Conservation (phyloP, 371 early-diverging fungal genomes). For the Sanchytrium tribonematis region DNA sequence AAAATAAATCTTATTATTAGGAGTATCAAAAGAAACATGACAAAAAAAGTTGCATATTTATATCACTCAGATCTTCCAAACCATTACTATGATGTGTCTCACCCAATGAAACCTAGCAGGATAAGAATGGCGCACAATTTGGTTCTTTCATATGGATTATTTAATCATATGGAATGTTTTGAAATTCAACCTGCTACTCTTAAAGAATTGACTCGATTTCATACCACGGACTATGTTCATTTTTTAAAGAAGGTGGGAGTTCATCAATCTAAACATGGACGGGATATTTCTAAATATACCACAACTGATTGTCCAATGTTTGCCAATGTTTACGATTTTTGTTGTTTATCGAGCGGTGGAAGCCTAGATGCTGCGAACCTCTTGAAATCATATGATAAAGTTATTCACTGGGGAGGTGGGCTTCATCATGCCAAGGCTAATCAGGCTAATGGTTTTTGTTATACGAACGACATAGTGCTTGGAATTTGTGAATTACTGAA, state of each 20-base stretch:
- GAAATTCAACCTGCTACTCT: slow-evolving; percentile 37
- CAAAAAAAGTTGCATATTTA: not conserved
- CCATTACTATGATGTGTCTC: slow-evolving; percentile 45
- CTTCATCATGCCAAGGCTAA: slow-evolving; percentile 80
- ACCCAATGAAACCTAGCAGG: slow-evolving; percentile 98
- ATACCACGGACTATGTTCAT: slow-evolving; percentile 85
- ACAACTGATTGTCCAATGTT: slow-evolving; percentile 75
- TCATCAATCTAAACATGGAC: slow-evolving; percentile 38
- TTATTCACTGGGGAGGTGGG: slow-evolving; percentile 85
- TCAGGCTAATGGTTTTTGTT: slow-evolving; percentile 84
- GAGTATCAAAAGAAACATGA: not conserved
- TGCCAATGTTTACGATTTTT: slow-evolving; percentile 85
- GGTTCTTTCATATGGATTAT: slow-evolving; percentile 76
- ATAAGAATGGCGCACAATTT: slow-evolving; percentile 92
- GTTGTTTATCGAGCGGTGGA: slow-evolving; percentile 69
- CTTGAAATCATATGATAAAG: slow-evolving; percentile 45
- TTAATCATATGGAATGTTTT: slow-evolving; percentile 48
- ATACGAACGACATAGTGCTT: slow-evolving; percentile 78
- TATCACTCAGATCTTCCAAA: slow-evolving; percentile 10
- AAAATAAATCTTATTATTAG: not conserved
- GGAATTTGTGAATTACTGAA: slow-evolving; percentile 58
- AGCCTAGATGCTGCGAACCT: slow-evolving; percentile 64
- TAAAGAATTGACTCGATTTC: slow-evolving; percentile 81
- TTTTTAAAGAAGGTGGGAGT: slow-evolving; percentile 61
- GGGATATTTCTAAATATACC: slow-evolving; percentile 15